Percentiles rank a stretch among this genome's conserved stretches.
phyloP scores from a whole-genome alignment of 306 rosid species.

The Coriaria nepalensis region DNA sequence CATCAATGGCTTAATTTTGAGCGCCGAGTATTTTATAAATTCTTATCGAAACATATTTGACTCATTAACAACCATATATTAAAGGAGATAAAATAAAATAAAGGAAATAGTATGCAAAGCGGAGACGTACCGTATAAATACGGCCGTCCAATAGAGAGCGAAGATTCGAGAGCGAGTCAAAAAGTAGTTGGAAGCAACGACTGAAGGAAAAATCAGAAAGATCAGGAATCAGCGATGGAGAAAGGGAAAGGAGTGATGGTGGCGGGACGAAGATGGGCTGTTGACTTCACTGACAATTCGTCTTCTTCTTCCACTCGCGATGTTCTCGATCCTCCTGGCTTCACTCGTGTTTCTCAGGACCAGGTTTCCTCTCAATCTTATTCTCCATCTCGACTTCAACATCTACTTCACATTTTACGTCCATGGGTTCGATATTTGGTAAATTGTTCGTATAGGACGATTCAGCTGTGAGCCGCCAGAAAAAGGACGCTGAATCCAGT shows the following conservation, averaged over 20 bases:
- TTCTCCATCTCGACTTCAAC: neutral
- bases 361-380: constrained; percentile 25
- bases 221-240: constrained; percentile 25
- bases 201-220: too few relatives aligned
- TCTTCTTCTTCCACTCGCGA: constrained; percentile 50
- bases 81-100: too few relatives aligned
- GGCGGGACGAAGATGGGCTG: constrained; percentile 79
- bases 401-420: too few relatives aligned
- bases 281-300: constrained; percentile 69
- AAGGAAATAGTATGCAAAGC: neutral
- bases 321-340: constrained; percentile 81
- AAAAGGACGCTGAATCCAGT: constrained; percentile 85
- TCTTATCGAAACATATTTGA: too few relatives aligned
- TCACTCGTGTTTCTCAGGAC: constrained; percentile 74
- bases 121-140: neutral
- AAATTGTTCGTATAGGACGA: constrained; percentile 39
- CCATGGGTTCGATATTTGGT: neutral
- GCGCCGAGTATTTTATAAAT: too few relatives aligned
- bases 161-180: neutral
- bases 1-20: too few relatives aligned
- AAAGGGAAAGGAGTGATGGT: constrained; percentile 77
- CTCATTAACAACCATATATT: too few relatives aligned
- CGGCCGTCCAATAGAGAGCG: too few relatives aligned
- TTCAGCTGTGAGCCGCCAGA: constrained; percentile 77
- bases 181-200: neutral